Base-by-base conservation (phyloP, 192 early-diverging fungal genomes). In the Linnemannia hyalina region DNA sequence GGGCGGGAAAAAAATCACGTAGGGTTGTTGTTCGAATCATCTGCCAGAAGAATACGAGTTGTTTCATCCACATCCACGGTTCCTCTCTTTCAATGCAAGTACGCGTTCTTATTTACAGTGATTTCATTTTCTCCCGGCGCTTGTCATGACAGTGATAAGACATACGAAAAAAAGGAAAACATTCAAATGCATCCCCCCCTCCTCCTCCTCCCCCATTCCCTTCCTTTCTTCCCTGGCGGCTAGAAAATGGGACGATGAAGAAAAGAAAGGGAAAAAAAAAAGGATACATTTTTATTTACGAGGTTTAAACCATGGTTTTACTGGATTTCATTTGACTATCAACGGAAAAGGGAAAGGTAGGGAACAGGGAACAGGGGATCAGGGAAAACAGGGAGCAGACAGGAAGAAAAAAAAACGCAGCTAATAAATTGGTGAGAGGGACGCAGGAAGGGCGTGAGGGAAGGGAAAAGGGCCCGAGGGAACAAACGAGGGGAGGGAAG, bases 1-100 rank as follows among this genome's bases (percentile, higher is more conserved):
- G 60, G 60, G 60, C 60, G 60, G 60, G 60, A 65, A 65, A 65
- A 35, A 65, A 65, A 65, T 65, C 60, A 65, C 60, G 60, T 32
- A 10, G 60, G 60, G 60, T 32, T 65, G 29, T 32, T 65, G 4
- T 10, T 15, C 3, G 29, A 26, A 52, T 22, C 49, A 52, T 52
- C 20, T 18, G 49, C 4, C 5, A 65, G 4, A 65, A 65, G 26
- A 32, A 60, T 4, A 40, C 38, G 52, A 55, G 60, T 29, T 29
- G 60, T 65, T 65, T 65, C 29, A 65, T 65, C 60, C n/a, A 65
- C 60, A 8, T 10, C 60, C 60, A 65, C 13, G 49, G 49, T 32
- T 10, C 29, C 60, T 26, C 13, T 65, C 10, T 32, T 15, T 5
- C 26, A 9, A 13, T 32, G 11, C 29, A 13, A 65, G 10, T 65